A percentile compares a stretch with the other conserved stretches of the same genome.
Conservation (phyloP, 2,329 filamentous ascomycete genomes). For the Boeremia exigua region DNA sequence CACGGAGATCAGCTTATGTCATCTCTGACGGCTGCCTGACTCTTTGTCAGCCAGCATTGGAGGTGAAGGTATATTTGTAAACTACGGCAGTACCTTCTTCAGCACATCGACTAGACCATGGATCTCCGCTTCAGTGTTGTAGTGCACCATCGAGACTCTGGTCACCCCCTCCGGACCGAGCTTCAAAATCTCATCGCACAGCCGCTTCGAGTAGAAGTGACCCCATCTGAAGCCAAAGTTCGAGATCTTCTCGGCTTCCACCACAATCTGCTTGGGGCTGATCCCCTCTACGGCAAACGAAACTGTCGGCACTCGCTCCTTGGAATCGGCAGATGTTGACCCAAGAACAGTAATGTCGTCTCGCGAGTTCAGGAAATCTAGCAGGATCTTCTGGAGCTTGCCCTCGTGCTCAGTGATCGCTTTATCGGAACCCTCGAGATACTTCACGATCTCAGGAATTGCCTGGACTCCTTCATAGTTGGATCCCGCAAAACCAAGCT, state of each 20-base stretch:
- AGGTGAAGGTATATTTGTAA: background rate
- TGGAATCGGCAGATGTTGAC: constrained; percentile 55
- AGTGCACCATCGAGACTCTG: constrained; percentile 74
- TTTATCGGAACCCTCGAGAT: constrained; percentile 57
- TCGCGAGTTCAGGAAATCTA: constrained; percentile 64
- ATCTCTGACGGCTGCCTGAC: background rate
- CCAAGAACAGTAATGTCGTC: constrained; percentile 66
- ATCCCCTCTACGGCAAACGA: constrained; percentile 68
- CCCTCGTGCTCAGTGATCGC: constrained; percentile 66
- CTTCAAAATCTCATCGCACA: constrained; percentile 65
- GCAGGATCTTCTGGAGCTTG: constrained; percentile 62
- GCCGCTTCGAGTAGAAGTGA: constrained; percentile 70
- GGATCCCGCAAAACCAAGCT: constrained; percentile 70
- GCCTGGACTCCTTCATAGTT: constrained; percentile 73
- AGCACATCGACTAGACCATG: constrained; percentile 59
- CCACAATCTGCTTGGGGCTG: constrained; percentile 64
- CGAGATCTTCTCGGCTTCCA: constrained; percentile 64
- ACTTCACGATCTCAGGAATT: constrained; percentile 66
- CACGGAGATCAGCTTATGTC: background rate
- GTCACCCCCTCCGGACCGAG: constrained; percentile 68
- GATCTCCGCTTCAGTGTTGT: constrained; percentile 72
- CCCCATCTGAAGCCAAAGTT: constrained; percentile 71
- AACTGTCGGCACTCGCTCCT: constrained; percentile 67
- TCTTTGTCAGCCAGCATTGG: background rate
- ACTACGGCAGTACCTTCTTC: constrained; percentile 55